A percentile compares a stretch with the other conserved stretches of the same genome.
phyloP scores from a whole-genome alignment of 495 filamentous ascomycete species.

The Xylaria curta region DNA sequence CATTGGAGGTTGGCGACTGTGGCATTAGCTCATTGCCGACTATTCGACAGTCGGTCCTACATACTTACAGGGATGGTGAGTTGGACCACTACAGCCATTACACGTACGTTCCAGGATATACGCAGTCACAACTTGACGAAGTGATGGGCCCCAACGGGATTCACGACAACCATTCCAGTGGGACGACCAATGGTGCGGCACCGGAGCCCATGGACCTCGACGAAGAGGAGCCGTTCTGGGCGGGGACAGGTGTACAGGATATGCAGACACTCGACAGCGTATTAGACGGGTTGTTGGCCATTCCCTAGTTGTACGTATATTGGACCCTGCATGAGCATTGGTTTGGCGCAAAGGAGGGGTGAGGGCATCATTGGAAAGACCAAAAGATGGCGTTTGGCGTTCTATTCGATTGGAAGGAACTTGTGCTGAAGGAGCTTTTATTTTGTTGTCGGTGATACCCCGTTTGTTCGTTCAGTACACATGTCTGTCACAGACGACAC shows the following conservation, averaged over 20 bases:
- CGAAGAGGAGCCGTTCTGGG: slow-evolving; percentile 71
- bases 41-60: slow-evolving; percentile 72
- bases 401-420: slow-evolving; percentile 3
- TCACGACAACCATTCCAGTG: slow-evolving; percentile 32
- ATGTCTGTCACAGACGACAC: slow-evolving; percentile 2
- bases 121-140: slow-evolving; percentile 39
- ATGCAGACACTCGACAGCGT: slow-evolving; percentile 68
- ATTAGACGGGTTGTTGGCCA: slow-evolving; percentile 65
- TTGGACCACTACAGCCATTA: slow-evolving; percentile 67
- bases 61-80: slow-evolving; percentile 77
- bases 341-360: slow-evolving; percentile 26
- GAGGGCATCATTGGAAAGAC: slow-evolving; percentile 21
- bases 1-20: slow-evolving; percentile 74
- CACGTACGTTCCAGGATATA: slow-evolving; percentile 49
- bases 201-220: slow-evolving; percentile 70
- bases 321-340: slow-evolving; percentile 15
- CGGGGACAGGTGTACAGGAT: slow-evolving; percentile 69
- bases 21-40: slow-evolving; percentile 79
- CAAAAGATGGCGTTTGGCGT: slow-evolving; percentile 24
- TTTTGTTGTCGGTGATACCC: slow-evolving; percentile 24
- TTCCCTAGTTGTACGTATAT: slow-evolving; percentile 30
- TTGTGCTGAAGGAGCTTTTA: slow-evolving; percentile 15
- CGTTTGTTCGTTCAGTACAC: slow-evolving; percentile 12
- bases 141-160: slow-evolving; percentile 45
- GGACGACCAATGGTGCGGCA: slow-evolving; percentile 46